These are phyloP conservation scores for Gossypium laxum DNA, from an alignment of 441 rosid species.

Conservation along the genomic window DNA sequence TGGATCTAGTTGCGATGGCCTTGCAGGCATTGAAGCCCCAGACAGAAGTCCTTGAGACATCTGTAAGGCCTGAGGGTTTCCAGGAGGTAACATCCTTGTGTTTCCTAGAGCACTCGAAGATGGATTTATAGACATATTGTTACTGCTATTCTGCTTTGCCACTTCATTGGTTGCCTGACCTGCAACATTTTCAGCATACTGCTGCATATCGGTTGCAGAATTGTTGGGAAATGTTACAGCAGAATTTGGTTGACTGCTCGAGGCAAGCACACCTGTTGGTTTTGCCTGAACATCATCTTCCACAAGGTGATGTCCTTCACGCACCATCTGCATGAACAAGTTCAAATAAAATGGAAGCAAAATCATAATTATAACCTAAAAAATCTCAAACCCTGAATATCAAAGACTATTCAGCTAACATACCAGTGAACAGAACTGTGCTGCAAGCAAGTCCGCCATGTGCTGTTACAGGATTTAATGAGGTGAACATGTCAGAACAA, in stretches of 20 bases:
- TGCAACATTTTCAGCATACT: slow-evolving; percentile 47
- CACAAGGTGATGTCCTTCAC: slow-evolving; percentile 43
- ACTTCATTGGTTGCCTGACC: slow-evolving; percentile 48
- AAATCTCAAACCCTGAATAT: neutral
- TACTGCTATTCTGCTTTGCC: slow-evolving; percentile 41
- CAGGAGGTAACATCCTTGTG: slow-evolving; percentile 62
- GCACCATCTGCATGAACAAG: slow-evolving; percentile 54
- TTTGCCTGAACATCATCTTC: slow-evolving; percentile 32
- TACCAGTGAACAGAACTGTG: slow-evolving; percentile 68
- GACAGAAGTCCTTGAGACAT: slow-evolving; percentile 66
- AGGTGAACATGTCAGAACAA: slow-evolving; percentile 28
- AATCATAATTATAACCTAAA: neutral
- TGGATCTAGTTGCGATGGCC: slow-evolving; percentile 52
- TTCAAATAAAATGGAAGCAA: slow-evolving; percentile 15
- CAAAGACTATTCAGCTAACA: slow-evolving; percentile 12
- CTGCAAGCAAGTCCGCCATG: slow-evolving; percentile 78
- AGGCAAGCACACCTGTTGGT: slow-evolving; percentile 29
- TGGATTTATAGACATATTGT: slow-evolving; percentile 40
- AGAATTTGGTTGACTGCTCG: slow-evolving; percentile 43
- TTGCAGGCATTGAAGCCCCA: slow-evolving; percentile 56
- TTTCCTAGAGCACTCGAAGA: slow-evolving; percentile 43
- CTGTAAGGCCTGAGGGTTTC: slow-evolving; percentile 61
- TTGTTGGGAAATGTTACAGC: slow-evolving; percentile 41
- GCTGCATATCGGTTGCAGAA: slow-evolving; percentile 49
- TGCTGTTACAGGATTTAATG: slow-evolving; percentile 44